These are phyloP conservation scores for Raffaelea albimanens DNA, from an alignment of 2,329 filamentous ascomycete species.

Conservation along the genomic window DNA sequence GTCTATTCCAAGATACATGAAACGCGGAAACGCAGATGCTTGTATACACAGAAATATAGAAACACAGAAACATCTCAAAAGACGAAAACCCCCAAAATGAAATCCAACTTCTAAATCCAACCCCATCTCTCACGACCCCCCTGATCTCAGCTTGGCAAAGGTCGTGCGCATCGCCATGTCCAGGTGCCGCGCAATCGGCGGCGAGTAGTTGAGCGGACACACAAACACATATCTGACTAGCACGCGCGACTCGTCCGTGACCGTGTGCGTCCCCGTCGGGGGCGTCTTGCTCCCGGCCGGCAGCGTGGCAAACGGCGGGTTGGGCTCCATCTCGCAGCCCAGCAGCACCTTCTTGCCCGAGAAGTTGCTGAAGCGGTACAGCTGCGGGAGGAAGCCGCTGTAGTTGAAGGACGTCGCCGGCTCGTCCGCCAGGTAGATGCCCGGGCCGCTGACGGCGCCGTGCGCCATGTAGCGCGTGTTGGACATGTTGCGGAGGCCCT, in stretches of 20 bases:
- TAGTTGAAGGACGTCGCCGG: conserved; percentile 8
- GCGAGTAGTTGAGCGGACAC: conserved; percentile 10
- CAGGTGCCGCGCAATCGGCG: conserved; percentile 13
- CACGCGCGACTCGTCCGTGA: conserved; percentile 11
- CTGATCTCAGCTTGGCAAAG: conserved; percentile 8
- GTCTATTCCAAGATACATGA: too few relatives aligned
- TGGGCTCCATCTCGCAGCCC: conserved; percentile 14
- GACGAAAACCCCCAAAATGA: neutral
- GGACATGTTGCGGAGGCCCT: conserved; percentile 14
- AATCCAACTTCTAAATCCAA: neutral
- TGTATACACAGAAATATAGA: too few relatives aligned
- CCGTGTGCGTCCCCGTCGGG: conserved; percentile 8
- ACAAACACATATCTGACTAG: conserved; percentile 17
- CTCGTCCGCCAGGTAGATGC: conserved; percentile 14
- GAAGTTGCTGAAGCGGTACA: conserved; percentile 12
- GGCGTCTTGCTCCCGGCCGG: neutral
- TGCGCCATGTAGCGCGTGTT: conserved; percentile 10
- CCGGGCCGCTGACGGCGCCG: conserved; percentile 9
- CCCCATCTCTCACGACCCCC: neutral
- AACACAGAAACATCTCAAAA: too few relatives aligned
- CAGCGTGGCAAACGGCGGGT: neutral
- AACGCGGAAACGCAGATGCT: too few relatives aligned
- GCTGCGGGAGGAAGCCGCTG: conserved; percentile 4
- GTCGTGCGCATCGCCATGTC: conserved; percentile 13
- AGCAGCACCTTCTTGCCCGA: conserved; percentile 10